phyloP scores from a whole-genome alignment of 2,329 filamentous ascomycete species.

The Aureobasidium pullulans region DNA sequence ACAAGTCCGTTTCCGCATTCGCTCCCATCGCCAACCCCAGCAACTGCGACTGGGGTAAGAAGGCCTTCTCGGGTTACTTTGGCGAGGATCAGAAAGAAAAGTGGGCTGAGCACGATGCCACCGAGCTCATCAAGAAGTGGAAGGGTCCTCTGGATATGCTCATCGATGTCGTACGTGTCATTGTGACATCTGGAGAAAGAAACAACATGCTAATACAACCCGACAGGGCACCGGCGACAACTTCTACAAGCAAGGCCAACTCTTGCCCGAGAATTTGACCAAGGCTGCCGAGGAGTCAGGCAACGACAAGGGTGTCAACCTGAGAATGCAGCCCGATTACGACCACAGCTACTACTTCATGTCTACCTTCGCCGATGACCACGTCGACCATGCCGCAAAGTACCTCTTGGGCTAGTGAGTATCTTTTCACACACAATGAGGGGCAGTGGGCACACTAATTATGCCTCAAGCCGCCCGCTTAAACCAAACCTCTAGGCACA shows the following conservation, averaged over 20 bases:
- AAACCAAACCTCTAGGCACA: not conserved
- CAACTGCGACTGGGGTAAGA: slow-evolving; percentile 87
- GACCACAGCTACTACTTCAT: slow-evolving; percentile 99
- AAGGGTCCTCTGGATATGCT: slow-evolving; percentile 66
- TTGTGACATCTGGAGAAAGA: not conserved
- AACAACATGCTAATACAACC: not conserved
- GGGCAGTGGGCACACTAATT: slow-evolving; percentile 8
- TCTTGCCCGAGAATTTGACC: slow-evolving; percentile 88
- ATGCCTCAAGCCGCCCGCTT: not conserved
- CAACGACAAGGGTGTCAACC: slow-evolving; percentile 58
- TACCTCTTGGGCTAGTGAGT: slow-evolving; percentile 54
- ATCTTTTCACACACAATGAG: not conserved
- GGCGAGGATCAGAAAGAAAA: slow-evolving; percentile 62
- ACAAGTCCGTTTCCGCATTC: slow-evolving; percentile 82
- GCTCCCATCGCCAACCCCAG: slow-evolving; percentile 83
- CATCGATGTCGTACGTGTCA: slow-evolving; percentile 69
- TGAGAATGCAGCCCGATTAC: slow-evolving; percentile 85
- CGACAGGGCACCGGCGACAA: slow-evolving; percentile 78
- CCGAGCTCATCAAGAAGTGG: slow-evolving; percentile 75
- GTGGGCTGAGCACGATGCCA: slow-evolving; percentile 89
- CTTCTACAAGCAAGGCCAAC: slow-evolving; percentile 90
- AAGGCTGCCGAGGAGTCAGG: slow-evolving; percentile 70
- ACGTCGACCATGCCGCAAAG: slow-evolving; percentile 87
- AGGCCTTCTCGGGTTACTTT: slow-evolving; percentile 89
- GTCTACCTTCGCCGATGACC: slow-evolving; percentile 80